Percentiles rank a stretch among this genome's conserved stretches.
Conservation (phyloP, 2,329 filamentous ascomycete genomes). For the Xylaria sp. region DNA sequence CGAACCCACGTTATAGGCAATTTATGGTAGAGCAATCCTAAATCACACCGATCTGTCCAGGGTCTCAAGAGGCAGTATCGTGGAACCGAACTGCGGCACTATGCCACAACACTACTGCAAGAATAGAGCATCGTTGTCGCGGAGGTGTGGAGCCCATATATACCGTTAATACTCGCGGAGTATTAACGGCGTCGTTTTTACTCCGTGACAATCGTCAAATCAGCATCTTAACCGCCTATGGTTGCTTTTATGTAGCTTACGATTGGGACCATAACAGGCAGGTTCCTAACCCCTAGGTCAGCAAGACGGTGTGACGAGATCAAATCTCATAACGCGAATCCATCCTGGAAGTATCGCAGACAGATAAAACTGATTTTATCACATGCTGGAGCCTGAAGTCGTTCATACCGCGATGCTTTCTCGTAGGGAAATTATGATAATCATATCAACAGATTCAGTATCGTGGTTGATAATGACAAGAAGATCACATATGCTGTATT, state of each 20-base stretch:
- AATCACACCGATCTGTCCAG: not conserved
- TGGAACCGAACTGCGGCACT: too few species aligned
- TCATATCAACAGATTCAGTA: not conserved
- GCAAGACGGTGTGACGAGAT: not conserved
- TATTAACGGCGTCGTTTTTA: too few species aligned
- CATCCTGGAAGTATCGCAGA: not conserved
- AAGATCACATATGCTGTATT: not conserved
- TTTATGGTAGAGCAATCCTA: not conserved
- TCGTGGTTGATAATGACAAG: not conserved
- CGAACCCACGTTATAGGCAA: not conserved
- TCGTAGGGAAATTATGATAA: not conserved
- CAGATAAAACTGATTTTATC: not conserved
- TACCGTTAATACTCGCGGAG: too few species aligned
- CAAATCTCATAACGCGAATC: not conserved
- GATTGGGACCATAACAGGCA: not conserved
- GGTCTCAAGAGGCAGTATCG: not conserved
- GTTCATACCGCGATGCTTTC: not conserved
- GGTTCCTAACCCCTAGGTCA: not conserved
- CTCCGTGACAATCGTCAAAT: too few species aligned
- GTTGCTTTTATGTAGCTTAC: too few species aligned
- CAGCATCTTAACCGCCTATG: too few species aligned
- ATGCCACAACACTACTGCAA: too few species aligned
- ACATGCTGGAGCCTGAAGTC: not conserved
- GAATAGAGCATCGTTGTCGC: too few species aligned
- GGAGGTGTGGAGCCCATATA: too few species aligned